Percentiles rank a stretch among this genome's conserved stretches.
Conservation (phyloP, 169 alveolate species). For the Cyclospora cayetanensis region DNA sequence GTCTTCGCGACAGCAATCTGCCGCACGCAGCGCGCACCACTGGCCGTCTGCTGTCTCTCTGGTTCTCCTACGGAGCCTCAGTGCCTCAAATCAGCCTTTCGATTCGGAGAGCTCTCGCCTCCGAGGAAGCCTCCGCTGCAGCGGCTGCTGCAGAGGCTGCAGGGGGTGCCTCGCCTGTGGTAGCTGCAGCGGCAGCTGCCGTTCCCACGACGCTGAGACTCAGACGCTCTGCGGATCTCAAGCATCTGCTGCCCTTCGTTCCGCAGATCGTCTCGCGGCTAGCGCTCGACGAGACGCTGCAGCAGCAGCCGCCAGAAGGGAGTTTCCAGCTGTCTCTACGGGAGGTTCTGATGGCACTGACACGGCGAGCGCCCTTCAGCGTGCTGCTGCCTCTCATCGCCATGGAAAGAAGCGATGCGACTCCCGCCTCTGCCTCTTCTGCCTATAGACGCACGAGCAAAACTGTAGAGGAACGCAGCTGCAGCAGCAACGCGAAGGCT, state of each 20-base stretch:
- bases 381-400: slow-evolving; percentile 24
- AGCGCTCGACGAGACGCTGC: slow-evolving; percentile 21
- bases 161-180: not conserved
- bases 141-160: slow-evolving; percentile 65
- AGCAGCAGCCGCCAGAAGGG: slow-evolving; percentile 29
- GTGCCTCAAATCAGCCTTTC: slow-evolving; percentile 16
- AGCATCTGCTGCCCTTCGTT: slow-evolving; percentile 70
- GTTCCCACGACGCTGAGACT: not conserved
- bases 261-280: slow-evolving; percentile 75
- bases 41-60: slow-evolving; percentile 53
- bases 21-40: slow-evolving; percentile 26
- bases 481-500: slow-evolving; percentile 37
- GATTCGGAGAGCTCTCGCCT: not conserved
- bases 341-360: not conserved
- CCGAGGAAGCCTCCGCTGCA: slow-evolving; percentile 59
- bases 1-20: not conserved
- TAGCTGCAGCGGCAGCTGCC: not conserved
- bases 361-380: not conserved
- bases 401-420: not conserved
- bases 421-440: slow-evolving; percentile 15
- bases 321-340: slow-evolving; percentile 50
- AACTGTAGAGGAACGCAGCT: not conserved
- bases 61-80: slow-evolving; percentile 22
- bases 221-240: slow-evolving; percentile 32
- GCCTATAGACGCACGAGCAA: not conserved